Conservation (phyloP, 208 protist species). For the Acanthamoeba sp. region DNA sequence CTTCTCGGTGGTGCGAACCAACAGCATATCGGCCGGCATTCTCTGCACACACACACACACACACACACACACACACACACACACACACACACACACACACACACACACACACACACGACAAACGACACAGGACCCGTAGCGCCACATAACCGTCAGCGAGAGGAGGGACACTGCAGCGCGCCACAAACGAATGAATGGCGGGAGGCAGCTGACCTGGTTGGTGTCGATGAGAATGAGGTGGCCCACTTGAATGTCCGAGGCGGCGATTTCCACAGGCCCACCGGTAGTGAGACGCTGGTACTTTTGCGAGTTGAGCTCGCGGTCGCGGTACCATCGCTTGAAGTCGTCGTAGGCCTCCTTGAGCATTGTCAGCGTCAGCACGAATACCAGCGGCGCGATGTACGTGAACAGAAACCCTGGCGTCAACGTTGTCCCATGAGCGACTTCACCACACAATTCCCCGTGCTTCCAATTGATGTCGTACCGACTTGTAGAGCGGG, state of each 20-base stretch:
- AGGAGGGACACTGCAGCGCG: too few species aligned
- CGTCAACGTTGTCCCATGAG: too few species aligned
- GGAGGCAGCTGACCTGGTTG: slow-evolving; percentile 40
- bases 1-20: slow-evolving; percentile 96
- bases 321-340: slow-evolving; percentile 93
- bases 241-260: slow-evolving; percentile 64
- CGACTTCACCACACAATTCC: too few species aligned
- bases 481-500: slow-evolving; percentile 88
- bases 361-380: slow-evolving; percentile 92
- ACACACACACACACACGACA: too few species aligned
- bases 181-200: too few species aligned
- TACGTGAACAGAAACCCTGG: slow-evolving; percentile 97
- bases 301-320: slow-evolving; percentile 87
- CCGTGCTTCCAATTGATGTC: too few species aligned
- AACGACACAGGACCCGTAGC: too few species aligned
- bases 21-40: slow-evolving; percentile 97
- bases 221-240: slow-evolving; percentile 73
- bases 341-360: slow-evolving; percentile 97
- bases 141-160: too few species aligned
- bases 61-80: too few species aligned
- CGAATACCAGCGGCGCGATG: slow-evolving; percentile 95
- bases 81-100: not conserved
- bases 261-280: slow-evolving; percentile 27
- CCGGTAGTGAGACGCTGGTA: slow-evolving; percentile 40
- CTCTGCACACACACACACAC: too few species aligned